Conservation (phyloP, 2,329 filamentous ascomycete genomes). For the Cytospora mali region DNA sequence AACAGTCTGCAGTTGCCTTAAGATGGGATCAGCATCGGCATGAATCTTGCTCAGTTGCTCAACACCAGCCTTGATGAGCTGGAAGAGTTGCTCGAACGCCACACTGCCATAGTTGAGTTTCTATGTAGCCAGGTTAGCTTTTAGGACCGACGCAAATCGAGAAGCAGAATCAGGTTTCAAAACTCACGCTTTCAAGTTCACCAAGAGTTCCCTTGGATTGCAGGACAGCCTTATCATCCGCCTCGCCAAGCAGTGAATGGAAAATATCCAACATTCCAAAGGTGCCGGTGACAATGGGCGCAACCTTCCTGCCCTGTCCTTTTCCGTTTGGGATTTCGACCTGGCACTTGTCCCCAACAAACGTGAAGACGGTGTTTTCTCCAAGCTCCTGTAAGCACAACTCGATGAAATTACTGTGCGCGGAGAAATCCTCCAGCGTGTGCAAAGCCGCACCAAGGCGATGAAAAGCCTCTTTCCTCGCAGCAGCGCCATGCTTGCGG, state of each 20-base stretch:
- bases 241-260: slow-evolving; percentile 37
- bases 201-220: slow-evolving; percentile 36
- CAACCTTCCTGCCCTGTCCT: slow-evolving; percentile 45
- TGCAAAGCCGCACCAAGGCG: slow-evolving; percentile 54
- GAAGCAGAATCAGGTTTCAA: too few relatives aligned
- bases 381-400: slow-evolving; percentile 54
- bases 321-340: slow-evolving; percentile 35
- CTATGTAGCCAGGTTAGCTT: slow-evolving; percentile 11
- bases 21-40: slow-evolving; percentile 31
- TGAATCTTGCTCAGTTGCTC: slow-evolving; percentile 32
- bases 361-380: slow-evolving; percentile 53
- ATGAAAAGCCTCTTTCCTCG: slow-evolving; percentile 33
- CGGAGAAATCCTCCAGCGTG: slow-evolving; percentile 56
- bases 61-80: slow-evolving; percentile 34
- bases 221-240: slow-evolving; percentile 37
- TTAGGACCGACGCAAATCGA: too few relatives aligned
- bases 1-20: slow-evolving; percentile 35
- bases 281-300: slow-evolving; percentile 56
- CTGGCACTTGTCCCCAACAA: slow-evolving; percentile 47
- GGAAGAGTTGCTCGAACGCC: slow-evolving; percentile 37
- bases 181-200: slow-evolving; percentile 31
- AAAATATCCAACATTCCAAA: slow-evolving; percentile 47
- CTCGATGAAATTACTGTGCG: slow-evolving; percentile 58
- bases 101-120: slow-evolving; percentile 34
- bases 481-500: slow-evolving; percentile 28